A percentile compares a stretch with the other conserved stretches of the same genome.
These are phyloP conservation scores for Xylariaceae sp. DNA, from an alignment of 2,329 filamentous ascomycete species.

Conservation along the genomic window DNA sequence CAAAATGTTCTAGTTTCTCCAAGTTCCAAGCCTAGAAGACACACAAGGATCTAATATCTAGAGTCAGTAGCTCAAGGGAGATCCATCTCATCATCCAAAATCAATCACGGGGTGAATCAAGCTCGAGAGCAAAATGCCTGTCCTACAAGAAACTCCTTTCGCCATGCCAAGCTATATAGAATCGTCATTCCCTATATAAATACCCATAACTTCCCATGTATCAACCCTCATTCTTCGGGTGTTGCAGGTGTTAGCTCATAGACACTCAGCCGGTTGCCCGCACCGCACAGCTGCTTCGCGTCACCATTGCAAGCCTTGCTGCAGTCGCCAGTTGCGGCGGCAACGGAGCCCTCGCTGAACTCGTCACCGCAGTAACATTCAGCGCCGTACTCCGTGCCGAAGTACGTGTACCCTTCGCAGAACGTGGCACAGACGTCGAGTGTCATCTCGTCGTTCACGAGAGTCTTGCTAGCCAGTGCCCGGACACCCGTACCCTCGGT, in stretches of 20 bases:
- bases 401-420: slow-evolving; percentile 49
- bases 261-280: slow-evolving; percentile 41
- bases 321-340: slow-evolving; percentile 33
- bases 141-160: slow-evolving; percentile 15
- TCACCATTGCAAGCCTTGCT: slow-evolving; percentile 42
- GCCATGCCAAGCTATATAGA: background rate
- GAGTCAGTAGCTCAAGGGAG: background rate
- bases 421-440: slow-evolving; percentile 41
- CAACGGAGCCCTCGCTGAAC: slow-evolving; percentile 23
- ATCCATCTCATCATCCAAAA: slow-evolving; percentile 1
- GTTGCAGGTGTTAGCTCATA: slow-evolving; percentile 31
- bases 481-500: slow-evolving; percentile 23
- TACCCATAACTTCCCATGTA: background rate
- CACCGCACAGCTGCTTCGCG: slow-evolving; percentile 42
- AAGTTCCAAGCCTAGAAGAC: background rate
- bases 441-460: slow-evolving; percentile 43
- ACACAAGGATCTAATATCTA: background rate
- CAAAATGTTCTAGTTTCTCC: background rate
- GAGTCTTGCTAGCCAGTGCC: slow-evolving; percentile 22
- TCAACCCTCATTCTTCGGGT: background rate
- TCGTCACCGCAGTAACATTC: slow-evolving; percentile 47
- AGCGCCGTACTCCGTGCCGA: slow-evolving; percentile 40
- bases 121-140: background rate
- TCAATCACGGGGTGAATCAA: slow-evolving; percentile 4
- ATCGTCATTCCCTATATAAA: background rate